phyloP scores from a whole-genome alignment of 805 yeast species.

The Nakazawaea siamensis region DNA sequence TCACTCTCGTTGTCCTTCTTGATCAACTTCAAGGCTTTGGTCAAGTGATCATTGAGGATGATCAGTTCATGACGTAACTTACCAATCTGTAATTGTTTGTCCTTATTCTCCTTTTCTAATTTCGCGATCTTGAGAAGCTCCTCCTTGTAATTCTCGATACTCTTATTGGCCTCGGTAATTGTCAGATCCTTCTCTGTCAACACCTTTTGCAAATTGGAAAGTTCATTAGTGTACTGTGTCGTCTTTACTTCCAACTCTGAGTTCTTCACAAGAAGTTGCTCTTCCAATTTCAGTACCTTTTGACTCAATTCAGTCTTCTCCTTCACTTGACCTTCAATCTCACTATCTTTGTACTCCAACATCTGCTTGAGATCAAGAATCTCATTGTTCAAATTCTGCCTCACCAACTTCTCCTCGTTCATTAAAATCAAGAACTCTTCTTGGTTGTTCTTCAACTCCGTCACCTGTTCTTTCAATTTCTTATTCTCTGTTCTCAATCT shows the following conservation, averaged over 20 bases:
- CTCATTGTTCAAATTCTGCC: slow-evolving; percentile 38
- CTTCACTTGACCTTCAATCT: slow-evolving; percentile 12
- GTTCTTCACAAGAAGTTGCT: slow-evolving; percentile 7
- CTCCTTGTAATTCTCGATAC: slow-evolving; percentile 16
- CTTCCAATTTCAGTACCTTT: slow-evolving; percentile 6
- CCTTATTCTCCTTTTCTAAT: slow-evolving; percentile 50
- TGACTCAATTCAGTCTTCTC: slow-evolving; percentile 12
- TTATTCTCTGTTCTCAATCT: slow-evolving; percentile 31
- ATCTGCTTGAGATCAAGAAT: slow-evolving; percentile 22
- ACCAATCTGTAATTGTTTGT: slow-evolving; percentile 74
- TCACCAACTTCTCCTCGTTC: slow-evolving; percentile 32
- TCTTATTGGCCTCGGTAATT: slow-evolving; percentile 19
- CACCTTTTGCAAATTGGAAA: slow-evolving; percentile 8
- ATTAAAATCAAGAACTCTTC: slow-evolving; percentile 27
- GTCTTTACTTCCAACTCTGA: slow-evolving; percentile 3
- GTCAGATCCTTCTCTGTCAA: slow-evolving; percentile 15
- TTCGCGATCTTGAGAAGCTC: slow-evolving; percentile 20
- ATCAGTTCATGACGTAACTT: slow-evolving; percentile 93
- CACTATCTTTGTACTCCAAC: slow-evolving; percentile 19
- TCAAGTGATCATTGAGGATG: slow-evolving; percentile 85
- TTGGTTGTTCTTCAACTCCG: slow-evolving; percentile 24
- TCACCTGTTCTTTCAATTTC: slow-evolving; percentile 29
- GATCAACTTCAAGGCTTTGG: slow-evolving; percentile 83
- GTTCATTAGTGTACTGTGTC: background rate
- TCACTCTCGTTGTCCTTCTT: slow-evolving; percentile 71